Evolutionary conservation across 768 basidiomycete species (phyloP), one percentile per base, ranked within the genome.

Genomic region (Auriculariales sp.): DNA sequence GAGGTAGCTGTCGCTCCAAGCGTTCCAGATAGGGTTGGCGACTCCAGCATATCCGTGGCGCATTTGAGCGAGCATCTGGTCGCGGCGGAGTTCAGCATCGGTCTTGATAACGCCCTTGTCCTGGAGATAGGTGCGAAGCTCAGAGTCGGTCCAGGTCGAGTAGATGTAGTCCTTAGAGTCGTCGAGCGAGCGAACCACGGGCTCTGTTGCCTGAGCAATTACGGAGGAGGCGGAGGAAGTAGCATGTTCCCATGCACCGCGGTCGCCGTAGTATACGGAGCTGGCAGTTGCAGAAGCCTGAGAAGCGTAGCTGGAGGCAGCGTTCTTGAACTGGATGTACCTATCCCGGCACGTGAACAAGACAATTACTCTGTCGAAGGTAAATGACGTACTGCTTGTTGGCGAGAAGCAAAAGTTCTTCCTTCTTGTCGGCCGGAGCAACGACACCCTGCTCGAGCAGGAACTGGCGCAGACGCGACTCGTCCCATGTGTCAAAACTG

Each of bases 401-500:
- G 25, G 87, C 91, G 33, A 86, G 71, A 14, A 83, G 66, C 19
- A 85, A 69, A 19, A 97, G 77, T 58, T 90, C 77, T 59, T 95
- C 93, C 49, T 74, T 71, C 2, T 80, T 80, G 2, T 84, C 83
- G 27, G 75, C 73, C 12, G 93, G 92, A 4, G 81, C 75, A 46
- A 98, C 78, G 52, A 94, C 71, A 34, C 92, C 92, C 56, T 94
- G 83, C 58, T 86, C 77, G 49, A 95, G 75, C 10, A 98, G 71
- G 66, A 83, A 94, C 54, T 84, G 70, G 58, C 92, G 78, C 19
- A 95, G 70, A 27, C 72, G 73, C 11, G 78, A 80, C 58, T 97
- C 92, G 61, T 86, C 79, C 91, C 91, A 98, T 1, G 71, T 67
- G 53, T 92, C 85, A 53, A 88, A 81, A 25, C 49, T 50, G 33